phyloP scores from a whole-genome alignment of 2,329 filamentous ascomycete species.

The Fusarium pseudoanthophilum region DNA sequence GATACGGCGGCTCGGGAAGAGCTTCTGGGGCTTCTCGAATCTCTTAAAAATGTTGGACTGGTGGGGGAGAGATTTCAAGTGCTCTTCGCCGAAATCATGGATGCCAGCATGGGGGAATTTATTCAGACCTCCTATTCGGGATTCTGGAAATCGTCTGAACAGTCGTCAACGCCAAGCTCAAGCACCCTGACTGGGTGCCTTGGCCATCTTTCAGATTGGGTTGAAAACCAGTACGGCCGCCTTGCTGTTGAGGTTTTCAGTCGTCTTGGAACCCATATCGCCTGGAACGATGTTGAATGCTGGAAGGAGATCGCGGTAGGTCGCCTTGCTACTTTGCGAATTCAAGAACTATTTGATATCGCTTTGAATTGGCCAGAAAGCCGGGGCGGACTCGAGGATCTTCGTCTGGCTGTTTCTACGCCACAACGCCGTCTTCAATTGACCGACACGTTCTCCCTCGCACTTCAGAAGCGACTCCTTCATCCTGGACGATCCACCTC shows the following conservation, averaged over 20 bases:
- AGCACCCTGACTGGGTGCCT: slow-evolving; percentile 64
- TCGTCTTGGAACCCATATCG: slow-evolving; percentile 57
- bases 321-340: slow-evolving; percentile 74
- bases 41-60: slow-evolving; percentile 72
- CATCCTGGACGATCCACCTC: slow-evolving; percentile 81
- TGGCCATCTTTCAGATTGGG: slow-evolving; percentile 70
- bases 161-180: slow-evolving; percentile 20
- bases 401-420: slow-evolving; percentile 75
- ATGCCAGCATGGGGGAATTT: slow-evolving; percentile 71
- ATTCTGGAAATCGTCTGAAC: slow-evolving; percentile 61
- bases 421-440: slow-evolving; percentile 75
- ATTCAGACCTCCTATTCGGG: slow-evolving; percentile 71
- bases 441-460: slow-evolving; percentile 74
- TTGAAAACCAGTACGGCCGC: slow-evolving; percentile 73
- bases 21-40: slow-evolving; percentile 66
- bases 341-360: slow-evolving; percentile 81
- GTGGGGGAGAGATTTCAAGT: slow-evolving; percentile 76
- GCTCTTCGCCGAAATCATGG: slow-evolving; percentile 77
- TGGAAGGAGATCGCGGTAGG: slow-evolving; percentile 78
- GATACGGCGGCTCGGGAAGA: slow-evolving; percentile 58
- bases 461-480: slow-evolving; percentile 73
- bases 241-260: slow-evolving; percentile 71
- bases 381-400: slow-evolving; percentile 77
- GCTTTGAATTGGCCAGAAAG: slow-evolving; percentile 79
- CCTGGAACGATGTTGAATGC: slow-evolving; percentile 68